Base-by-base conservation (phyloP, 139 green algal species). In the Closterium sp. region DNA sequence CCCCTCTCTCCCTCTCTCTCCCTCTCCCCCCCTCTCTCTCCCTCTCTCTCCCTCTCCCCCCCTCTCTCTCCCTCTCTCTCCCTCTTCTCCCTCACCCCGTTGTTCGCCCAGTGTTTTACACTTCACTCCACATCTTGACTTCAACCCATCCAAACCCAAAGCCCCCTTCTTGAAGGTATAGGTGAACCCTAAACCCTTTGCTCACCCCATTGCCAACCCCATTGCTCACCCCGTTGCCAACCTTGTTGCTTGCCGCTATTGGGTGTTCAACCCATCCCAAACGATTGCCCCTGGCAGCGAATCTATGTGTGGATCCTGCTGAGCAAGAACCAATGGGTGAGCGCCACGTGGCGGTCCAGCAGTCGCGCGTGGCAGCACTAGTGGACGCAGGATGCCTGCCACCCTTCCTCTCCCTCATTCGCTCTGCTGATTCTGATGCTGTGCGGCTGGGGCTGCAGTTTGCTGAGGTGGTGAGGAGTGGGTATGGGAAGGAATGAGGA, bases 401-500 rank as follows among this genome's bases (percentile, higher is more conserved):
- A 7, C 16, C 19, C 33, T 94, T 94, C 90, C 30, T 91, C 16
- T 88, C 89, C 30, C 90, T 94, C 33, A 35, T 94, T 2, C 31
- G 92, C 28, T 92, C 92, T 1, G 90, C 90, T 21, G 92, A 94
- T 91, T 21, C 55, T 7, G 92, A 92, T 21, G 92, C 90, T 16
- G 89, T 91, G 23, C 32, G 64, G 23, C 87, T 93, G 0, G 92
- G 84, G 3, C 36, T 94, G 36, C 92, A 94, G 43, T 94, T 94
- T 83, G 10, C 92, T 8, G 92, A 94, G 35, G 10, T 94, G 87
- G 91, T 91, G 91, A 87, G 90, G 16, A 76, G 55, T 12, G 12
- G 55, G 12, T 76, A 19, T 4, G 5, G 55, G 55, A 25, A 28
- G 43, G 7, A 25, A 2, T 2, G 10, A 1, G 10, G 43, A 25